A percentile compares a stretch with the other conserved stretches of the same genome.
These are phyloP conservation scores for Aquilaria sinensis DNA, from an alignment of 345 rosid species.

Conservation along the genomic window DNA sequence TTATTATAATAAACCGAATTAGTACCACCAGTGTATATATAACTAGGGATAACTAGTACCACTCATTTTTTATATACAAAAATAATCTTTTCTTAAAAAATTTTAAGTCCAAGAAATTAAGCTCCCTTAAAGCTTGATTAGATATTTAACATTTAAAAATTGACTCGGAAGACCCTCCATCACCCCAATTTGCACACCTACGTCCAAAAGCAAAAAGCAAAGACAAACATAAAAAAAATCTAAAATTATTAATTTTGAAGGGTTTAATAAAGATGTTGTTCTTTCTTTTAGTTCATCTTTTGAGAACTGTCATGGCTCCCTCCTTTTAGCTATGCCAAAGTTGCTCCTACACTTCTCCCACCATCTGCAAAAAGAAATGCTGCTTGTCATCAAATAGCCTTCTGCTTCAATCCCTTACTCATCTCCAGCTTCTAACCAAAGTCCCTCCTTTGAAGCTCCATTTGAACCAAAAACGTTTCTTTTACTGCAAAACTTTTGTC, in stretches of 20 bases:
- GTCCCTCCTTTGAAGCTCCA: background rate
- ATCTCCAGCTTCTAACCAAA: background rate
- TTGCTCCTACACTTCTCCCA: constrained; percentile 10
- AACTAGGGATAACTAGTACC: too few relatives aligned
- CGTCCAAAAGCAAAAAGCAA: background rate
- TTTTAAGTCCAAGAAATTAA: constrained; percentile 8
- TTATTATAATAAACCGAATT: too few relatives aligned
- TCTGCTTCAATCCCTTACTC: constrained; percentile 5
- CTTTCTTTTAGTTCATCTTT: constrained; percentile 4
- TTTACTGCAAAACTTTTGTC: background rate
- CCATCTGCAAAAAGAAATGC: constrained; percentile 18
- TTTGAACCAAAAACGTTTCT: background rate
- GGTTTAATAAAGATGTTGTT: background rate
- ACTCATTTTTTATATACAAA: too few relatives aligned
- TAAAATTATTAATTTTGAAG: background rate
- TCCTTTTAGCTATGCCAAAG: constrained; percentile 26
- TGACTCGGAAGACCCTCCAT: too few relatives aligned
- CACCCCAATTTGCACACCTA: background rate
- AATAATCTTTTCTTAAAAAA: too few relatives aligned
- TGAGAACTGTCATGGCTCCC: constrained; percentile 14
- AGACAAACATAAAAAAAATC: background rate
- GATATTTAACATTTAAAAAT: constrained; percentile 21
- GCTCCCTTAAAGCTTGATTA: constrained; percentile 31
- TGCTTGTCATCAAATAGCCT: constrained; percentile 27
- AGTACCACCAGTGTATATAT: too few relatives aligned